Base-by-base conservation (phyloP, 768 basidiomycete species). In the Russula ochroleuca region DNA sequence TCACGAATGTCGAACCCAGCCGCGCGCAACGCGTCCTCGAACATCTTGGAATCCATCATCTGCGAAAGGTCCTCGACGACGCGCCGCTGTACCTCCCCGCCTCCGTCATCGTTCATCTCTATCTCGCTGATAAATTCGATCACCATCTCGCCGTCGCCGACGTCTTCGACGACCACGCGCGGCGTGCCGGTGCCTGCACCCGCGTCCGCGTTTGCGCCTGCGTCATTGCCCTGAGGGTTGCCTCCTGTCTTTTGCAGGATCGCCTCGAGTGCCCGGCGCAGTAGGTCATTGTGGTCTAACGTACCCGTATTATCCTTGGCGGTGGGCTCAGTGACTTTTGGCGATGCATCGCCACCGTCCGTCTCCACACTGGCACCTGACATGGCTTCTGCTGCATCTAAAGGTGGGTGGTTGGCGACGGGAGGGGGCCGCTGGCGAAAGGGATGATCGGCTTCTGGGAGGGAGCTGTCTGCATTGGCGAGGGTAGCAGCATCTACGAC, bases 371-470 rank as follows among this genome's bases (percentile, higher is more conserved):
- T 35, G 15, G n/a, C n/a, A 33, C 31, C 21, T 19, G 37, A 54
- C 15, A 47, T n/a, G 9, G 40, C 31, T 53, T 59, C 54, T 19
- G 67, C 52, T 19, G 45, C 59, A 35, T 63, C 62, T n/a, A 59
- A 17, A 3, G 67, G 67, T 33, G 61, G 57, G 19, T 64, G 11
- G 35, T 35, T 51, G 51, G 28, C 37, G n/a, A 15, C 21, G 14
- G 57, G 48, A 23, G 41, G 8, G 40, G 51, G 55, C 6, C 57
- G 28, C 13, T 50, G 58, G 21, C 23, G 41, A 65, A 81, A 71
- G 23, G 88, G 88, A 65, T 81, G 76, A 68, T 87, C 83, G 23
- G 80, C 75, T 63, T 81, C 78, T 17, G 81, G 81, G 25, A 83
- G 75, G 19, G 68, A 45, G 49, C 59, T 67, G 63, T 75, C 74